A percentile compares a stretch with the other conserved stretches of the same genome.
Conservation (phyloP, 1,284 basidiomycete species). For the Rhodotorula sp. region DNA sequence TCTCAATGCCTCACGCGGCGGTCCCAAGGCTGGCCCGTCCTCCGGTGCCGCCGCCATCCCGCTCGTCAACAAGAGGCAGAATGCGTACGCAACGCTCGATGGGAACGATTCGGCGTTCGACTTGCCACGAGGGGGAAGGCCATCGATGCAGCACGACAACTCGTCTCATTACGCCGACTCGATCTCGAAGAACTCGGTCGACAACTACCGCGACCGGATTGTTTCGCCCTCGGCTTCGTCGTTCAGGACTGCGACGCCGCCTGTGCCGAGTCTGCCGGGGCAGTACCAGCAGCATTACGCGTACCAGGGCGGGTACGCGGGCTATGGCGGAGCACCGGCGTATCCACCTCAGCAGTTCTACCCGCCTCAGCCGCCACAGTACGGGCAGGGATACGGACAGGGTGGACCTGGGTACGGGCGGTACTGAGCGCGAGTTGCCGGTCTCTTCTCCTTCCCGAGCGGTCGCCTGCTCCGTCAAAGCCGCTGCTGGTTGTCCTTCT, state of each 20-base stretch:
- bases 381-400: neutral
- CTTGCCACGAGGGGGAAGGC: too few species aligned
- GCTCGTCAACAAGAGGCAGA: conserved; percentile 10
- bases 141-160: conserved; percentile 5
- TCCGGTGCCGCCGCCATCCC: conserved; percentile 3
- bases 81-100: too few species aligned
- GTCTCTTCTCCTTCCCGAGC: neutral
- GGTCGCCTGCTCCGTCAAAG: neutral
- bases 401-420: conserved; percentile 1
- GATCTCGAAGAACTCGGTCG: neutral
- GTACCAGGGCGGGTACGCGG: neutral
- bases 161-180: conserved; percentile 2
- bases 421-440: neutral
- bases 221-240: too few species aligned
- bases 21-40: neutral
- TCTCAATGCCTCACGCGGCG: neutral
- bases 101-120: too few species aligned
- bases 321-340: neutral
- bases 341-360: neutral
- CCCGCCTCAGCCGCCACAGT: neutral
- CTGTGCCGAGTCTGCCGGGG: conserved; percentile 16
- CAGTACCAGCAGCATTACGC: conserved; percentile 11
- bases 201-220: neutral
- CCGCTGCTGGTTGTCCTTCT: neutral
- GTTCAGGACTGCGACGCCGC: conserved; percentile 3